phyloP scores from a whole-genome alignment of 495 filamentous ascomycete species.

The Xylaria curta region DNA sequence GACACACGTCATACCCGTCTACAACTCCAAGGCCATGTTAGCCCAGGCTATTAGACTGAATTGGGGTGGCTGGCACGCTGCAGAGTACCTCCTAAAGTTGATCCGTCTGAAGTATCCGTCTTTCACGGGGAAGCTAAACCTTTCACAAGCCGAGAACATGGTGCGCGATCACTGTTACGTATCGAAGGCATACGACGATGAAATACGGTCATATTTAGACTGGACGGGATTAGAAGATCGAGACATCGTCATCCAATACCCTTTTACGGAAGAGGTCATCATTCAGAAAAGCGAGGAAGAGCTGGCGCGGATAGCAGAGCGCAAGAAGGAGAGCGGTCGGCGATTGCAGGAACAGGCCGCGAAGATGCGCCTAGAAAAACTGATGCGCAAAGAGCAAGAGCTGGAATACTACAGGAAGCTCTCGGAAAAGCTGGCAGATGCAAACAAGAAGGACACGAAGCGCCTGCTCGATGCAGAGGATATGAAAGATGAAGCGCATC shows the following conservation, averaged over 20 bases:
- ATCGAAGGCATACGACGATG: constrained; percentile 78
- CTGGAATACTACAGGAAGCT: constrained; percentile 91
- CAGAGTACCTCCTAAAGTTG: constrained; percentile 89
- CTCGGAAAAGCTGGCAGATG: constrained; percentile 65
- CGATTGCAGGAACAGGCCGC: constrained; percentile 94
- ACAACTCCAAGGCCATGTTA: constrained; percentile 82
- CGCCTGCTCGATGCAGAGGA: constrained; percentile 87
- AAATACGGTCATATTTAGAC: constrained; percentile 76
- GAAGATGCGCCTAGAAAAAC: constrained; percentile 91
- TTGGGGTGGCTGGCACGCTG: constrained; percentile 89
- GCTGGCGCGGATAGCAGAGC: constrained; percentile 82
- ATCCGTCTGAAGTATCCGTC: constrained; percentile 91
- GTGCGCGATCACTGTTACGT: constrained; percentile 91
- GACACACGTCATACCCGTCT: constrained; percentile 93
- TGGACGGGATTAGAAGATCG: constrained; percentile 89
- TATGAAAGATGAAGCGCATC: constrained; percentile 82
- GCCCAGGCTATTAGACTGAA: constrained; percentile 86
- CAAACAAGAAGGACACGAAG: constrained; percentile 87
- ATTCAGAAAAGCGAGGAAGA: constrained; percentile 93
- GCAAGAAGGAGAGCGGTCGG: constrained; percentile 89
- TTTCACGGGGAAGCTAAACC: constrained; percentile 83
- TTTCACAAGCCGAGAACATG: constrained; percentile 84
- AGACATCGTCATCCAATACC: constrained; percentile 88
- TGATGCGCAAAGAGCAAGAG: constrained; percentile 95
- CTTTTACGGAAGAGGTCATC: constrained; percentile 87